Percentiles rank a stretch among this genome's conserved stretches.
Conservation (phyloP, 148 eudicot genomes). For the Rhododendron henanense region DNA sequence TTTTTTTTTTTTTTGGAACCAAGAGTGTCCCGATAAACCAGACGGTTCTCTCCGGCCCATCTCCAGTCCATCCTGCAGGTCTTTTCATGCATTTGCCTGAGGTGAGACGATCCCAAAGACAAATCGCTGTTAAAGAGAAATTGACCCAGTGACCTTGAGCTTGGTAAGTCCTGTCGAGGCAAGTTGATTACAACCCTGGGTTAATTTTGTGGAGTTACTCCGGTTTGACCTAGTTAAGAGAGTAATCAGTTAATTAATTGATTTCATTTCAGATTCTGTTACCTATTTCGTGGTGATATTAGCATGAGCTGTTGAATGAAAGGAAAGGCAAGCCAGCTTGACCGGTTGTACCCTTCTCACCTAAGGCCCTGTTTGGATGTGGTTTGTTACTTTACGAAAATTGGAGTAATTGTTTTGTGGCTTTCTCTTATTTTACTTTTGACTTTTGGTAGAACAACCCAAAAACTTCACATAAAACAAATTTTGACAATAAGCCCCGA, state of each 20-base stretch:
- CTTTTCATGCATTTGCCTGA: too few relatives aligned
- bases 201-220: not conserved
- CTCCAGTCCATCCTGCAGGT: rapidly evolving
- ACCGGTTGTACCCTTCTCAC: not conserved
- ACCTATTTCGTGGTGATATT: not conserved
- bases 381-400: not conserved
- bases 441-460: not conserved
- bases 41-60: too few relatives aligned
- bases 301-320: not conserved
- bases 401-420: not conserved
- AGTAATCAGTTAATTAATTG: not conserved
- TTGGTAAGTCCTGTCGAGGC: too few relatives aligned
- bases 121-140: too few relatives aligned
- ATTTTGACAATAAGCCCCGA: not conserved
- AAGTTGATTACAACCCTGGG: not conserved
- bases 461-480: not conserved
- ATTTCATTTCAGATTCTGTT: not conserved
- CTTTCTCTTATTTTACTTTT: not conserved
- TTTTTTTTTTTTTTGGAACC: not conserved
- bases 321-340: not conserved
- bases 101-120: too few relatives aligned
- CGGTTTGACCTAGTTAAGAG: not conserved
- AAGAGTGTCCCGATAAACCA: too few relatives aligned
- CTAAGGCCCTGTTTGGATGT: not conserved
- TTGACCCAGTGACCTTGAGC: too few relatives aligned